Evolutionary conservation across 306 rosid species (phyloP).

Genomic region (Cicer yamashitae): DNA sequence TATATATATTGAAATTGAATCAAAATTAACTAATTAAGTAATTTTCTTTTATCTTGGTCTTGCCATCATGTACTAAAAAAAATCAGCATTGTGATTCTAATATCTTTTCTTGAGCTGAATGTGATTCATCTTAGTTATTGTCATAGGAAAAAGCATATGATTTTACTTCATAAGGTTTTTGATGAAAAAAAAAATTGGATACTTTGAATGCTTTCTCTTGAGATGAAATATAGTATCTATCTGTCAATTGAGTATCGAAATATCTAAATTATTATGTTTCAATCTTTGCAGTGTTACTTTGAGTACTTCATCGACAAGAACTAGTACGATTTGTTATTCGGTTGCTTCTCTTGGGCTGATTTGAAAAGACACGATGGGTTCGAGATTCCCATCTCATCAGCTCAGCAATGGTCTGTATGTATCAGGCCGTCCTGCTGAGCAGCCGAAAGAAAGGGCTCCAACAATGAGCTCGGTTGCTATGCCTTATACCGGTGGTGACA

Average conservation of each 20-base stretch:
- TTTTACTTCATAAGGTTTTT: constrained; percentile 9
- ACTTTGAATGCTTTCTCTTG: not conserved
- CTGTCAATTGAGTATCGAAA: constrained; percentile 19
- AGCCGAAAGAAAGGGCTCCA: constrained; percentile 93
- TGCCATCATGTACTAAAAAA: not conserved
- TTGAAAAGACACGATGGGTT: constrained; percentile 77
- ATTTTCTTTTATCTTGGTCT: not conserved
- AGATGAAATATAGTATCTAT: constrained; percentile 37
- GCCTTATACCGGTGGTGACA: constrained; percentile 99
- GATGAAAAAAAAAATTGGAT: not conserved
- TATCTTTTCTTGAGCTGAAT: constrained; percentile 19
- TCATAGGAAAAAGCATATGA: not conserved
- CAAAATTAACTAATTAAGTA: constrained; percentile 7
- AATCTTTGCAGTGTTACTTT: constrained; percentile 55
- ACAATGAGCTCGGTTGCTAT: constrained; percentile 92
- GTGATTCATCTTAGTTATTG: constrained; percentile 16
- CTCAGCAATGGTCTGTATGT: constrained; percentile 98
- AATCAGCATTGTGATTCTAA: constrained; percentile 18
- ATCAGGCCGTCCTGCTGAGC: constrained; percentile 99
- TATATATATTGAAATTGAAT: not conserved
- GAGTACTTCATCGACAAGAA: constrained; percentile 27
- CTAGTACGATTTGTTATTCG: constrained; percentile 14
- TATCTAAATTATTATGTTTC: constrained; percentile 13
- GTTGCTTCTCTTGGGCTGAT: constrained; percentile 45
- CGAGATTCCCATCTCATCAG: constrained; percentile 98